Percentiles rank a stretch among this genome's conserved stretches.
Evolutionary conservation across 176 grass and related monocot species (phyloP).

Genomic region (Alopecurus myosuroides): DNA sequence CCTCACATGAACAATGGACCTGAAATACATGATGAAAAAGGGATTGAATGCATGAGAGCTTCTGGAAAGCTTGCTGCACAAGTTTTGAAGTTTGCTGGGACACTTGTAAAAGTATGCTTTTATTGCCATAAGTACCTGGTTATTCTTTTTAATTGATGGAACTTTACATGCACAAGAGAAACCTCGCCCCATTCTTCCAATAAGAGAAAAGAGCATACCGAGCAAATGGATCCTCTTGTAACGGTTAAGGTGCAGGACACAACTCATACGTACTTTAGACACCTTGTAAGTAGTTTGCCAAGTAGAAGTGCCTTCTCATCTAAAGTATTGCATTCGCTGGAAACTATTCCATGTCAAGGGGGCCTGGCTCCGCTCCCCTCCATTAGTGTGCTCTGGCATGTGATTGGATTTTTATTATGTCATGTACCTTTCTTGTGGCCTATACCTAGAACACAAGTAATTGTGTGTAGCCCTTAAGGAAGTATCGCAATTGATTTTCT

Average conservation of each 20-base stretch:
- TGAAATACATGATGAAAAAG: slow-evolving; percentile 81
- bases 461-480: background rate
- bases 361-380: background rate
- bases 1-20: slow-evolving; percentile 53
- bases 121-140: slow-evolving; percentile 9
- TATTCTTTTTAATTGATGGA: slow-evolving; percentile 4
- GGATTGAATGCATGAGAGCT: slow-evolving; percentile 88
- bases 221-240: background rate
- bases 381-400: background rate
- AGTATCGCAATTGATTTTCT: background rate
- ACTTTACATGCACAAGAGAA: slow-evolving; percentile 4
- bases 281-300: background rate
- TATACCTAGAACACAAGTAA: slow-evolving; percentile 13
- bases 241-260: background rate
- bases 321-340: background rate
- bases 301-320: background rate
- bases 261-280: background rate
- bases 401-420: background rate
- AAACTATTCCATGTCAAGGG: background rate
- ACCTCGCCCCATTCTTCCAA: background rate
- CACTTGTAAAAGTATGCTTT: slow-evolving; percentile 75
- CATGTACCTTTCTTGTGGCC: slow-evolving; percentile 3
- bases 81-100: slow-evolving; percentile 83
- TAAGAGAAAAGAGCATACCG: background rate
- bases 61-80: slow-evolving; percentile 87